Percentiles rank a stretch among this genome's conserved stretches.
These are phyloP conservation scores for Hyphodiscus hymeniophilus DNA, from an alignment of 495 filamentous ascomycete species.

Conservation along the genomic window DNA sequence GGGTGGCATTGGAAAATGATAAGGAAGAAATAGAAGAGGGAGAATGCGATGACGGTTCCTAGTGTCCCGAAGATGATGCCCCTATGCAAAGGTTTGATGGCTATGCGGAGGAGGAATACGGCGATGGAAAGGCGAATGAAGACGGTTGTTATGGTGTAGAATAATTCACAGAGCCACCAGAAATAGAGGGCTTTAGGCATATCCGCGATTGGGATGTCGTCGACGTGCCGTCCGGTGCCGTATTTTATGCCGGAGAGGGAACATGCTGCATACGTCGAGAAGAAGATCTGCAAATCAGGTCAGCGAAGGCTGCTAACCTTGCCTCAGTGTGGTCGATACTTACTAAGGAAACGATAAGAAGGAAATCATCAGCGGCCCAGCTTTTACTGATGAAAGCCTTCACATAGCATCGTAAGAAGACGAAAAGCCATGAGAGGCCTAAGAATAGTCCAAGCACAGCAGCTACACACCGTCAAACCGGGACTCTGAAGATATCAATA, in stretches of 20 bases:
- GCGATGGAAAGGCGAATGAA: slow-evolving; percentile 32
- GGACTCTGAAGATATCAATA: not conserved
- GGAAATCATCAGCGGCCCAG: slow-evolving; percentile 17
- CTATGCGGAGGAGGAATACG: slow-evolving; percentile 32
- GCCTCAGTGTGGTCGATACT: not conserved
- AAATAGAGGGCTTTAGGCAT: slow-evolving; percentile 10
- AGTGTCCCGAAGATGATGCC: slow-evolving; percentile 28
- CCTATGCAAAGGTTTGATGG: slow-evolving; percentile 24
- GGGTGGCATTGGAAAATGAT: slow-evolving; percentile 32
- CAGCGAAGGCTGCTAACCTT: not conserved
- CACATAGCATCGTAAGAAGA: slow-evolving; percentile 17
- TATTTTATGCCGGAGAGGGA: slow-evolving; percentile 8
- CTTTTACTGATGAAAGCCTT: slow-evolving; percentile 12
- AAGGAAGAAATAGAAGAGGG: slow-evolving; percentile 31
- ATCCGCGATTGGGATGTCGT: slow-evolving; percentile 5
- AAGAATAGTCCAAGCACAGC: slow-evolving; percentile 16
- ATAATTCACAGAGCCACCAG: slow-evolving; percentile 25
- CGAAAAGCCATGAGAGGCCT: slow-evolving; percentile 15
- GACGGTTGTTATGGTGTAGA: slow-evolving; percentile 29
- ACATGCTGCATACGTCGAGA: slow-evolving; percentile 6
- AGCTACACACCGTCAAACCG: slow-evolving; percentile 3
- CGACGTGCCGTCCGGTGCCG: slow-evolving; percentile 15
- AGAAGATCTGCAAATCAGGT: slow-evolving; percentile 10
- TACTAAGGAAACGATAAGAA: slow-evolving; percentile 15
- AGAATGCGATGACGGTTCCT: slow-evolving; percentile 17